Percentiles rank a stretch among this genome's conserved stretches.
phyloP scores from a whole-genome alignment of 2,329 filamentous ascomycete genomes.

The Pseudocercospora fuligena region DNA sequence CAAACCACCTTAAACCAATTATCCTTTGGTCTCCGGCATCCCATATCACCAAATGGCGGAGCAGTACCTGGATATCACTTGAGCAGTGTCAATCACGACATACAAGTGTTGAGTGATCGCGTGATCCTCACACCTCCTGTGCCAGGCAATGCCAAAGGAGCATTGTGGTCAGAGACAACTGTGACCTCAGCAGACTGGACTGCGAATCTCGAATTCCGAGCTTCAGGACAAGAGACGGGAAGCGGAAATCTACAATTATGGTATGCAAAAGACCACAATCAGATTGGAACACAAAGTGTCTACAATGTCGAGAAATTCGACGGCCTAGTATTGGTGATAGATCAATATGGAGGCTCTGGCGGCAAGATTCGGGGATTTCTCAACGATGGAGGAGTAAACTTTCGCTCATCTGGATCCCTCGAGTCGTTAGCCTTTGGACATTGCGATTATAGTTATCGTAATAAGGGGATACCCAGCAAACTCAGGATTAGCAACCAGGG shows the following conservation, averaged over 20 bases:
- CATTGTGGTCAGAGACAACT: slow-evolving; percentile 74
- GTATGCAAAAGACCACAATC: slow-evolving; percentile 72
- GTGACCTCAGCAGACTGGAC: slow-evolving; percentile 69
- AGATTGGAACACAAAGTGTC: slow-evolving; percentile 74
- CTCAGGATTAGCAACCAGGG: slow-evolving; percentile 73
- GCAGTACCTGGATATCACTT: slow-evolving; percentile 62
- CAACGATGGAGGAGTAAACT: slow-evolving; percentile 86
- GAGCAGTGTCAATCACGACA: slow-evolving; percentile 59
- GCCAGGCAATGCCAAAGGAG: slow-evolving; percentile 82
- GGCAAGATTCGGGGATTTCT: slow-evolving; percentile 90
- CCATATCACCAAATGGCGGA: slow-evolving; percentile 67
- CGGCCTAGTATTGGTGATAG: slow-evolving; percentile 84
- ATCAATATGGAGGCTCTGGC: slow-evolving; percentile 76
- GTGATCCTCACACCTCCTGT: slow-evolving; percentile 87
- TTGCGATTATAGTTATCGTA: slow-evolving; percentile 89
- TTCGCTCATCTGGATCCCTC: slow-evolving; percentile 73
- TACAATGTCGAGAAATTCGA: slow-evolving; percentile 87
- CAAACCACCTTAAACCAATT: slow-evolving; percentile 45
- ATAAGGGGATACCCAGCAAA: slow-evolving; percentile 81
- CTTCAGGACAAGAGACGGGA: slow-evolving; percentile 80
- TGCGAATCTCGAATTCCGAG: slow-evolving; percentile 84
- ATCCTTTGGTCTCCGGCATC: slow-evolving; percentile 75
- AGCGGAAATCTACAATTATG: slow-evolving; percentile 92
- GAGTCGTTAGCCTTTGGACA: slow-evolving; percentile 91
- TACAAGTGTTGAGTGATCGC: slow-evolving; percentile 79